Base-by-base conservation (phyloP, 2,329 filamentous ascomycete genomes). In the Penicillium sp. region DNA sequence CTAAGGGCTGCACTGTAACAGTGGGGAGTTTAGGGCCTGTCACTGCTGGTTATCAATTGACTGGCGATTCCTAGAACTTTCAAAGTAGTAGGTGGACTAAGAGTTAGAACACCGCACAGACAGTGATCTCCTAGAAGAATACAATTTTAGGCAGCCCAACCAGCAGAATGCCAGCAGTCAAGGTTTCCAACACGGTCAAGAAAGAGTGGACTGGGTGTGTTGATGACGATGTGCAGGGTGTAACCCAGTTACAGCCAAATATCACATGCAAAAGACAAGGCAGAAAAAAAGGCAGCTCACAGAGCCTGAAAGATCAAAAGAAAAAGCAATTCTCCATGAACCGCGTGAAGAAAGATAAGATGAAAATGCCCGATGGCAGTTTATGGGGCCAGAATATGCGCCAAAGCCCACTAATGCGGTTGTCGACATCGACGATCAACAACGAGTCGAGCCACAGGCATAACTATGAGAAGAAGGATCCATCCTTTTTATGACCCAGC, bases 261-360 rank as follows among this genome's bases (percentile, higher is more conserved):
- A 52, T 45, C 24, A 33, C 23, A 33, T 30, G 38, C 12, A 20
- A 16, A 43, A 21, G n/a, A 16, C 30, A 16, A 35, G 12, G 9
- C 18, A 46, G 18, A 18, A 42, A 30, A 18, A 7, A 43, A 51
- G 14, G 5, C 14, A 23, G 14, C 35, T 26, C 33, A 30, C 23
- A 16, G 23, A 51, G 35, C 35, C 49, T 18, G n/a, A 52, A 33
- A 33, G n/a, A 28, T 18, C 12, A n/a, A 38, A 38, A 7, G 28
- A 11, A 16, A 45, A 45, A 33, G 6, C 26, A 40, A 52, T 33
- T 43, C 50, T 52, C 50, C 50, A 45, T 38, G 50, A 52, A 52
- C 43, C 50, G 38, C 26, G 38, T 46, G 23, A 21, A 21, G 9
- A 42, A 20, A 21, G 43, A 52, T 30, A 20, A 38, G 26, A 52